Conservation (phyloP, 345 rosid species). For the Melastoma malabathricum region DNA sequence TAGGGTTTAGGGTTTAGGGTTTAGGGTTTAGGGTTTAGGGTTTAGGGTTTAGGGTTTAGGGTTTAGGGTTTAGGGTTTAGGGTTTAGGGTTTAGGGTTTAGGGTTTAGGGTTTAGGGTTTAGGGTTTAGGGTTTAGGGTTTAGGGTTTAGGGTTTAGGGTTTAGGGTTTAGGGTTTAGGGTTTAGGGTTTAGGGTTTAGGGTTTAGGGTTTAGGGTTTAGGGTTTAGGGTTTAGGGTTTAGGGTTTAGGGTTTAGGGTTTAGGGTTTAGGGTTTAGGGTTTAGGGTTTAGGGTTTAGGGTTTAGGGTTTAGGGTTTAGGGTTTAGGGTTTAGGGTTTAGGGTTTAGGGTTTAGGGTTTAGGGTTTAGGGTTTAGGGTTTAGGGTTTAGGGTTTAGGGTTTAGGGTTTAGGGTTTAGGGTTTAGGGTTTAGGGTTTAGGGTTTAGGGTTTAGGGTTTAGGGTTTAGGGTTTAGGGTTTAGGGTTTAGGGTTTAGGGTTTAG, state of each 20-base stretch:
- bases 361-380: slow-evolving; percentile 12
- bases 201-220: neutral
- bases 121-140: slow-evolving; percentile 4
- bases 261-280: neutral
- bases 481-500: slow-evolving; percentile 11
- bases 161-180: slow-evolving; percentile 4
- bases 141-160: slow-evolving; percentile 4
- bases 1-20: slow-evolving; percentile 2
- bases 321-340: slow-evolving; percentile 13
- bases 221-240: neutral
- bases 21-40: slow-evolving; percentile 5
- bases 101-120: slow-evolving; percentile 4
- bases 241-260: neutral
- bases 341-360: slow-evolving; percentile 15
- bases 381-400: slow-evolving; percentile 12
- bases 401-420: slow-evolving; percentile 12
- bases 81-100: slow-evolving; percentile 3
- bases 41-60: slow-evolving; percentile 8
- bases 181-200: slow-evolving; percentile 4
- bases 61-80: slow-evolving; percentile 4
- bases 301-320: slow-evolving; percentile 11
- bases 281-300: slow-evolving; percentile 9
- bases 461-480: slow-evolving; percentile 13
- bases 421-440: slow-evolving; percentile 13
- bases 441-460: slow-evolving; percentile 15